Evolutionary conservation across 441 rosid species (phyloP).

Genomic region (Lepidium campestre): DNA sequence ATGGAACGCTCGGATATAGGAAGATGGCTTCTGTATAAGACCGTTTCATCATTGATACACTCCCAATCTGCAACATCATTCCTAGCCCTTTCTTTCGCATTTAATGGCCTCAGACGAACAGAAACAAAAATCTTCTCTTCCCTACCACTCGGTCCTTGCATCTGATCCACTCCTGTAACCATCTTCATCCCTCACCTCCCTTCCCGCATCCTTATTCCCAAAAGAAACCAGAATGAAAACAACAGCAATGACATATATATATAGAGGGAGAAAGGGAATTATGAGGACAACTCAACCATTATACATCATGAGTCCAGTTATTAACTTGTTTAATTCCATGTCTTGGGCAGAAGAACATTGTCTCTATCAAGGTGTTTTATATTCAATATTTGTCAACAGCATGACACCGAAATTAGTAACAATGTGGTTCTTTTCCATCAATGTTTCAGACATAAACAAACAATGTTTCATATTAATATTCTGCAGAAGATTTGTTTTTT

Average conservation of each 20-base stretch:
- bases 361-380: slow-evolving; percentile 14
- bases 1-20: slow-evolving; percentile 59
- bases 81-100: slow-evolving; percentile 49
- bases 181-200: slow-evolving; percentile 46
- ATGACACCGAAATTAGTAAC: slow-evolving; percentile 28
- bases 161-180: slow-evolving; percentile 48
- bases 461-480: slow-evolving; percentile 17
- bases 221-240: slow-evolving; percentile 2
- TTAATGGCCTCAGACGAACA: slow-evolving; percentile 68
- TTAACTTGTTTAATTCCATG: background rate
- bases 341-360: slow-evolving; percentile 1
- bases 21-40: slow-evolving; percentile 54
- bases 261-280: background rate
- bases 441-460: slow-evolving; percentile 31
- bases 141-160: slow-evolving; percentile 34
- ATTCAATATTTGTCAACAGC: slow-evolving; percentile 17
- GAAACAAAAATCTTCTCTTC: slow-evolving; percentile 61
- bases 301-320: background rate
- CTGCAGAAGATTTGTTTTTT: slow-evolving; percentile 36
- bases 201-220: slow-evolving; percentile 17
- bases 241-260: slow-evolving; percentile 2
- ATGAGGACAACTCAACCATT: background rate
- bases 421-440: slow-evolving; percentile 11
- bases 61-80: slow-evolving; percentile 67
- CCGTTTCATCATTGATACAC: slow-evolving; percentile 53